Base-by-base conservation (phyloP, 805 yeast genomes). In the Myxozyma geophila region DNA sequence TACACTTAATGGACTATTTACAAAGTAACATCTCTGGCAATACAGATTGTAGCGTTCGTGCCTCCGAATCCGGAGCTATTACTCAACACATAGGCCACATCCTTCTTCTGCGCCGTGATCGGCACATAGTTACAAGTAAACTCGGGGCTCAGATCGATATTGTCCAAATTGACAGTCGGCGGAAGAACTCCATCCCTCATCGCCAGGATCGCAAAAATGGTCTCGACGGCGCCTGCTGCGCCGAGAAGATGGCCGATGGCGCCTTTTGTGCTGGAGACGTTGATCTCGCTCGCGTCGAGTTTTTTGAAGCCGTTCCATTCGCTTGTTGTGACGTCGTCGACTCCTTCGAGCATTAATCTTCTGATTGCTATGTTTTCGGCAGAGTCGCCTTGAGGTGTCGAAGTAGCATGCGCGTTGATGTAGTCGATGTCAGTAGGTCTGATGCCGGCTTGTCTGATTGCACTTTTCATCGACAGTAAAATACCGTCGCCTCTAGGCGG, bases 11-110 rank as follows among this genome's bases (percentile, higher is more conserved):
- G 17, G 12, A 23, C 47, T 28, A 33, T 62, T 59, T 52, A 62
- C 59, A 62, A 7, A 5, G 17, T 17, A 5, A 66, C 60, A 55
- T 66, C 68, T 64, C 76, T 79, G 39, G 79, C 78, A 67, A 87
- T 83, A 50, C 86, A 80, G 1, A 95, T 72, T 1, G 96, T 82
- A 7, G 96, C 87, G 75, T 95, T 95, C 5, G 96, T 90, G 8
- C 99, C 99, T 7, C 99, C 99, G 78, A 95, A 95, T 0, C 99
- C 99, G 77, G 96, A 93, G 70, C 97, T 90, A 72, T 95, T 95
- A 54, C 91, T 85, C 70, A 95, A 66, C 0, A 93, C 98, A 67
- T 83, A 81, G 2, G 81, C 71, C 3, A 89, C 73, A 1, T 74
- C 70, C 13, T 69, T 56, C 50, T 78, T 71, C n/a, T 75, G 71